Conservation (phyloP, 306 rosid species). For the Prunus davidiana region DNA sequence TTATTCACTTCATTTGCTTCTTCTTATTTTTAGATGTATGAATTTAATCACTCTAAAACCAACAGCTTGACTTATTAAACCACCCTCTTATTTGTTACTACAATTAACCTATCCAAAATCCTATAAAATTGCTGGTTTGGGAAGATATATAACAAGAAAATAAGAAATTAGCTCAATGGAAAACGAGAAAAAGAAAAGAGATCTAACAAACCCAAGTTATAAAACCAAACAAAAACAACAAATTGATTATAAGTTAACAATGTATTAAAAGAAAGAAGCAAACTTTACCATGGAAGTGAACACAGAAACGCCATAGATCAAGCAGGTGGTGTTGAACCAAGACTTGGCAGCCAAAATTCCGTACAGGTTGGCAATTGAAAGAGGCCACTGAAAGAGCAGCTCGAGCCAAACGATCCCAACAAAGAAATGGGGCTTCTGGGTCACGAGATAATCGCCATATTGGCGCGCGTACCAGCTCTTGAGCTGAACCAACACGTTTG, state of each 20-base stretch:
- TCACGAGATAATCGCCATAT: slow-evolving; percentile 58
- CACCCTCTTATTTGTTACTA: too few species aligned
- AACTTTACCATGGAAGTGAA: slow-evolving; percentile 61
- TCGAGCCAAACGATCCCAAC: slow-evolving; percentile 73
- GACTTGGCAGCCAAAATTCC: slow-evolving; percentile 49
- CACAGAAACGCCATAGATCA: slow-evolving; percentile 73
- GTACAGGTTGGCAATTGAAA: slow-evolving; percentile 52
- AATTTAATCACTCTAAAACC: not conserved
- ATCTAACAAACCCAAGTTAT: not conserved
- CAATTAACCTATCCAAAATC: not conserved
- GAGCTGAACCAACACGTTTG: slow-evolving; percentile 42
- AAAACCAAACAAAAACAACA: not conserved
- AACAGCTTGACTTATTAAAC: not conserved
- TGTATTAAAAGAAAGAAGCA: not conserved
- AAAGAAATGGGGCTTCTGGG: slow-evolving; percentile 64
- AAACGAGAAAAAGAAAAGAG: not conserved
- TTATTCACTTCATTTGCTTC: not conserved
- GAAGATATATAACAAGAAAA: not conserved
- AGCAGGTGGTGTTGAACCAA: slow-evolving; percentile 78
- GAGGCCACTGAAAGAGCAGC: slow-evolving; percentile 84
- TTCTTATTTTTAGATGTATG: not conserved
- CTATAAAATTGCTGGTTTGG: not conserved
- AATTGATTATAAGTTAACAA: not conserved
- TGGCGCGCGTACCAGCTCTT: slow-evolving; percentile 46
- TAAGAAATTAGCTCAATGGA: not conserved